Conservation (phyloP, 306 rosid genomes). For the Medicago ruthenica region DNA sequence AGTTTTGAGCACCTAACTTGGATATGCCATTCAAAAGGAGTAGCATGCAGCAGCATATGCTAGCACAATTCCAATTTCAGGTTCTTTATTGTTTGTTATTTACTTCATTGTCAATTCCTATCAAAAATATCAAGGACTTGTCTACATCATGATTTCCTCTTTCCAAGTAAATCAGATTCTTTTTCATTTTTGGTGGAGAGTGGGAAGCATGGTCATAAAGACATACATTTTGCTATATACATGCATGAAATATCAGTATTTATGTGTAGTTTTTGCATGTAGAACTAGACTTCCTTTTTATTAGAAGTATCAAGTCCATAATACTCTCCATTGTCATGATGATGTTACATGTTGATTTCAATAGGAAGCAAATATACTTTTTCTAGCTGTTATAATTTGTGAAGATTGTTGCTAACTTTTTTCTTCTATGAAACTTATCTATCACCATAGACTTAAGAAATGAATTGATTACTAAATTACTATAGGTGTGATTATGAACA, state of each 20-base stretch:
- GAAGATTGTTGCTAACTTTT: no score
- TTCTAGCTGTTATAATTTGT: no score
- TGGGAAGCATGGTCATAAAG: slow-evolving; percentile 14
- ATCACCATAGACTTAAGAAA: no score
- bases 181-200: slow-evolving; percentile 19
- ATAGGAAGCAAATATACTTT: no score
- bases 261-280: slow-evolving; percentile 3
- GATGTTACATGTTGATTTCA: no score
- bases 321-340: not conserved
- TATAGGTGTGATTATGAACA: no score
- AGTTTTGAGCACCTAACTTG: slow-evolving; percentile 49
- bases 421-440: no score
- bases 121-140: slow-evolving; percentile 29
- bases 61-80: slow-evolving; percentile 48
- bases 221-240: not conserved
- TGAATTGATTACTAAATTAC: no score
- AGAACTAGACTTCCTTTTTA: no score
- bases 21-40: slow-evolving; percentile 58
- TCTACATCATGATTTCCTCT: slow-evolving; percentile 20
- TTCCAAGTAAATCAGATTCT: slow-evolving; percentile 28
- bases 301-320: no score
- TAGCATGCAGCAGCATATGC: slow-evolving; percentile 51
- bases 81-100: slow-evolving; percentile 37
- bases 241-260: slow-evolving; percentile 20
- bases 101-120: slow-evolving; percentile 29